Conservation (phyloP, 2,329 filamentous ascomycete species). For the Thielaviopsis cerberus region DNA sequence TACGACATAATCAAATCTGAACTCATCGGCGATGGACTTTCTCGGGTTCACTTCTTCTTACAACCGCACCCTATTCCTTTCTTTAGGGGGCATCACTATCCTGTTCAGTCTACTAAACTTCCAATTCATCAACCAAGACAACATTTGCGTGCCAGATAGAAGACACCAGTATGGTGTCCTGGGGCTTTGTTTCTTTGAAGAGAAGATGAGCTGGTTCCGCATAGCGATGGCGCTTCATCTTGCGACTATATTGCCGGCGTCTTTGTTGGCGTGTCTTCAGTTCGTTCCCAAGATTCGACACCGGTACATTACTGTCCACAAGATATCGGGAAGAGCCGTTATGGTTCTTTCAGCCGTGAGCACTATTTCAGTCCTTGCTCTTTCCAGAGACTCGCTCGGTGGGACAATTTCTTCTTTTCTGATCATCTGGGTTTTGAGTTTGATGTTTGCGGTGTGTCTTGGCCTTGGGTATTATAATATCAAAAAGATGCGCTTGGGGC, state of each 20-base stretch:
- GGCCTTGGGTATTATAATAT: neutral
- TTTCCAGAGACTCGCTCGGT: constrained; percentile 1
- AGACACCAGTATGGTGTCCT: neutral
- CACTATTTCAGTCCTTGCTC: neutral
- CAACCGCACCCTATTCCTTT: constrained; percentile 1
- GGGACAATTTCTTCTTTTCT: neutral
- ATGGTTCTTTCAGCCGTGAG: neutral
- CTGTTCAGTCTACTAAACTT: neutral
- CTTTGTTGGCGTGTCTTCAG: constrained; percentile 2
- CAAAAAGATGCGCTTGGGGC: neutral
- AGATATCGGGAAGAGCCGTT: neutral
- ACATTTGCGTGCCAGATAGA: neutral
- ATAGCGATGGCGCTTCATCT: neutral
- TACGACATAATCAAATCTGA: neutral
- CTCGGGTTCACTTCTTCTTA: constrained; percentile 3
- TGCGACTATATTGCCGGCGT: constrained; percentile 2
- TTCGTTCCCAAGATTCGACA: constrained; percentile 6
- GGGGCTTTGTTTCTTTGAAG: constrained; percentile 5
- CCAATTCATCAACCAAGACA: constrained; percentile 1
- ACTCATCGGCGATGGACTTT: neutral
- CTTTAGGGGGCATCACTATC: neutral
- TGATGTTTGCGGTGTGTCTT: neutral
- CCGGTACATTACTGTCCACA: neutral
- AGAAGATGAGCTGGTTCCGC: neutral
- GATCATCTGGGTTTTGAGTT: neutral